Evolutionary conservation across 306 rosid genomes (phyloP), one percentile per base, ranked within the genome.

Genomic region (Heteromeles arbutifolia): DNA sequence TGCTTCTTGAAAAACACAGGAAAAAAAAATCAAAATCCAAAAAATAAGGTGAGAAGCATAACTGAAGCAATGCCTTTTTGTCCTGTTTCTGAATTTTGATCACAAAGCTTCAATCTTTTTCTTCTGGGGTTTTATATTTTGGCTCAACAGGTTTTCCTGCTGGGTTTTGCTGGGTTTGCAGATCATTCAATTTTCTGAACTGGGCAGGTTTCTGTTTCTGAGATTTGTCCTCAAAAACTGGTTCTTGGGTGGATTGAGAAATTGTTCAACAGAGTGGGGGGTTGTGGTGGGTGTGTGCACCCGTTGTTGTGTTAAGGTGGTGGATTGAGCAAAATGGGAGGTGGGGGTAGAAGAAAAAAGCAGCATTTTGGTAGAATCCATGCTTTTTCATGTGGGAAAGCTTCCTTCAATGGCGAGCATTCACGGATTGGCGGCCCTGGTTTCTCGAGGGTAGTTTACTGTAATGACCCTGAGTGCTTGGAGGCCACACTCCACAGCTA

Each of bases 371-470:
- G 92, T 25, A 89, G 88, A 83, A 92, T 96, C 82, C 99, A 96
- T 81, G 96, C 92, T 11, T 96, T 92, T 74, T 2, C 87, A 2
- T 68, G 99, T 77, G 96, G 96, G 54, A 95, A 72, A 75, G 77
- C 96, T 24, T 92, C 98, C 3, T 67, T 90, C 50, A 85, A 69
- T 78, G 92, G 77, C 0, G 99, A 96, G 5, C 99, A 92, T 37
- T 89, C 93, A 8, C 84, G 85, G 45, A 89, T 96, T 59, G 99
- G 99, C 83, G 98, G 98, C 4, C 99, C 98, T 43, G 99, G 99
- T 1, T 96, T 92, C 78, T 92, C 99, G 8, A 89, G 99, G 83
- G 84, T 88, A 65, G 92, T 92, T 1, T 84, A 88, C 70, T 89
- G 93, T 82, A 92, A 92, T 28, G 92, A 89, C 28, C 83, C 96